Evolutionary conservation across 169 alveolate genomes (phyloP), one percentile per base, ranked within the genome.

Genomic region (Eimeria sp.): DNA sequence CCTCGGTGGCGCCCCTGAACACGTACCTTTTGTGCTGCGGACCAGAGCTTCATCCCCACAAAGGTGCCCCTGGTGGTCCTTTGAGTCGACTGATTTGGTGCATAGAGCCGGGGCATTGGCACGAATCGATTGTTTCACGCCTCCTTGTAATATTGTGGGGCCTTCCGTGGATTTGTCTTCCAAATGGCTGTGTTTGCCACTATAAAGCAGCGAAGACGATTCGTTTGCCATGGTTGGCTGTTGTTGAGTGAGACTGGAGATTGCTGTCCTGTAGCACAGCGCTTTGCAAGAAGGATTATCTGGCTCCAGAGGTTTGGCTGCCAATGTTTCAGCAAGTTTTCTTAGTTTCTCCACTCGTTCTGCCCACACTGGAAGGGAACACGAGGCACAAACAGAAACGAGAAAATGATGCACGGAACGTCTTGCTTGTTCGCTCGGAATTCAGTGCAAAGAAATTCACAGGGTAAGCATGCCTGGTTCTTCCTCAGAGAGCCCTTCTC

Each of bases 401-500:
- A 20, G 43, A 40, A n/a, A 65, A 11, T 1, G 34, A 76, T 11
- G 45, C 43, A 45, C 6, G 87, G 22, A 76, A 43, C 1, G 30
- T 76, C 16, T 57, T 45, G 54, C 27, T 73, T 45, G 14, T 22
- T 76, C 34, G 65, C 65, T 47, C 49, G 58, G 22, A 76, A 45
- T 61, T 6, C 25, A 76, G 40, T n/a, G 87, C 57, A 45, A 47
- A 10, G 1, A 45, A n/a, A 43, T 18, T 6, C 5, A n/a, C 61
- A 47, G 11, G 22, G 40, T 16, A 43, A 49, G 20, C 95, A 61
- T 76, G 93, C 97, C 95, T 34, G 96, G 90, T 76, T 95, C 97
- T 5, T 89, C 97, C 58, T 95, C 95, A 16, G 97, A 95, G 20
- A 95, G 82, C 22, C 97, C 97, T 49, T 95, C 97, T 22, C 97